Evolutionary conservation across 1,284 basidiomycete genomes (phyloP), one percentile per base, ranked within the genome.

Genomic region (Moesziomyces sp.): DNA sequence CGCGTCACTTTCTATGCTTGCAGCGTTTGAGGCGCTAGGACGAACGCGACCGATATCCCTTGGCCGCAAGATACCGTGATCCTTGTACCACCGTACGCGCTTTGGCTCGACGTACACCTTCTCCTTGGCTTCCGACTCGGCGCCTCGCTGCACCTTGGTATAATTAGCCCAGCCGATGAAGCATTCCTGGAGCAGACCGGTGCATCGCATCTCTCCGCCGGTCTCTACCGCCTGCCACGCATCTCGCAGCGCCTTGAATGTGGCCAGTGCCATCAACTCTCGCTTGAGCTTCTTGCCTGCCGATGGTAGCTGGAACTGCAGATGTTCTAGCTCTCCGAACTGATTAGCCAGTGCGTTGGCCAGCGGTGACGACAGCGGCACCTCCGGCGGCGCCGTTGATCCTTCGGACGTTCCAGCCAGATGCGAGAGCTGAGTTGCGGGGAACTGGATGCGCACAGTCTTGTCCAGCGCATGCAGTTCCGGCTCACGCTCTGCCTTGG

Each of bases 111-210:
- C 30, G 28, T 69, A 68, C 26, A 62, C 52, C 56, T 72, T 72
- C 19, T 64, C 67, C 46, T 62, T 65, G 10, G 24, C 28, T 11
- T 68, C 55, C 30, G 53, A 46, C 16, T 43, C 52, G n/a, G 45
- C 28, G 11, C 40, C 23, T 4, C 53, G 48, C 23, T 57, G 45
- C 28, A 49, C 48, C 26, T 44, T 63, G 24, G 46, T 63, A 21
- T 74, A 64, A 40, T 57, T 71, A 3, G 73, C 66, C 80, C 80
- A 82, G 26, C 75, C 76, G 47, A 80, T 78, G 65, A 74, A 82
- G 34, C 68, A 63, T 28, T 82, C 80, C 38, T 77, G 67, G 10
- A 80, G 71, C 45, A 78, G 23, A 1, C 72, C 75, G 18, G 67
- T 56, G 35, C 78, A 78, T n/a, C 67, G 69, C 49, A 82, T 60